These are phyloP conservation scores for Xylariaceae sp. DNA, from an alignment of 2,329 filamentous ascomycete genomes.

Conservation along the genomic window DNA sequence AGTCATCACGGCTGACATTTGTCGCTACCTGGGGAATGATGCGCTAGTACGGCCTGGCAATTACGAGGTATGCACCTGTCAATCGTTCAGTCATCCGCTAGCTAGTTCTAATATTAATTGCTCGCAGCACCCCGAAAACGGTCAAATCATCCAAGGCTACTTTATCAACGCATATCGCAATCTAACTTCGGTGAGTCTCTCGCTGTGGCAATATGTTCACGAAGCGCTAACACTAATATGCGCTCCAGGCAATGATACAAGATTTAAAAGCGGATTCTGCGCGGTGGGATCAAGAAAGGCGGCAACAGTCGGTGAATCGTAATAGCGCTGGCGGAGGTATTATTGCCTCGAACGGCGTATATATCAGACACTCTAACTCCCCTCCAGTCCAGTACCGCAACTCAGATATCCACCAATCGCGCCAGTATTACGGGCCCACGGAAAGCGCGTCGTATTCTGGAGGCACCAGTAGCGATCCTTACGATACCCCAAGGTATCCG, in stretches of 20 bases:
- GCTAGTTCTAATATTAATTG: conserved; percentile 29
- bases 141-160: conserved; percentile 72
- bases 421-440: conserved; percentile 56
- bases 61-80: conserved; percentile 64
- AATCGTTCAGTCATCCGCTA: no score
- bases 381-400: conserved; percentile 63
- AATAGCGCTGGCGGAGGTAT: conserved; percentile 64
- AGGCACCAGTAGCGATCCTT: conserved; percentile 38
- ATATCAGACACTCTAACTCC: conserved; percentile 64
- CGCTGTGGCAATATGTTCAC: neutral
- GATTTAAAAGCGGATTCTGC: conserved; percentile 67
- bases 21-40: conserved; percentile 83
- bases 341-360: conserved; percentile 54
- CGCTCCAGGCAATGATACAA: conserved; percentile 65
- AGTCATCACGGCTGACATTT: conserved; percentile 84
- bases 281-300: conserved; percentile 66
- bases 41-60: conserved; percentile 77
- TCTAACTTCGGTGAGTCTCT: conserved; percentile 70
- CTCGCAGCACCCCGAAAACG: conserved; percentile 57
- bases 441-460: conserved; percentile 39
- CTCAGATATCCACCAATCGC: conserved; percentile 55
- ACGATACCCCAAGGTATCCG: conserved; percentile 56
- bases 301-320: conserved; percentile 58
- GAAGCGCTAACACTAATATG: conserved; percentile 29
- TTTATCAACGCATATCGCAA: conserved; percentile 82